Conservation (phyloP, 1,284 basidiomycete species). For the Laetiporus sulphureus region DNA sequence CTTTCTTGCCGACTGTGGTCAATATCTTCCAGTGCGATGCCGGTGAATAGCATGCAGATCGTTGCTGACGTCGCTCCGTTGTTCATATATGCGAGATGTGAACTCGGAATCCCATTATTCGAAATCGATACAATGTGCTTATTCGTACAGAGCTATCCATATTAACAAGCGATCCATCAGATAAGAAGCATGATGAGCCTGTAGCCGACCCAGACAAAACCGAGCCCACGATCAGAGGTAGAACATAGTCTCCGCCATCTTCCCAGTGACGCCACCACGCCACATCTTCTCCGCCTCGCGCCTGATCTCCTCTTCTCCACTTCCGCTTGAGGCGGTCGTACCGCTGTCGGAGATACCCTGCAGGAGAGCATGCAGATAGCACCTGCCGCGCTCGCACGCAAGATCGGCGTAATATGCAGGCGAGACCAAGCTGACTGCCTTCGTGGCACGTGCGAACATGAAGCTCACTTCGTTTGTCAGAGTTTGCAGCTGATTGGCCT, state of each 20-base stretch:
- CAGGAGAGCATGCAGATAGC: slow-evolving; percentile 63
- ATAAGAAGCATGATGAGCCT: too few relatives aligned
- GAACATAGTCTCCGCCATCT: slow-evolving; percentile 61
- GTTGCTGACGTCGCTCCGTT: too few relatives aligned
- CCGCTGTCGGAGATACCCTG: slow-evolving; percentile 42
- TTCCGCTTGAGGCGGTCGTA: slow-evolving; percentile 23
- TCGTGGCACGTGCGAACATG: slow-evolving; percentile 74
- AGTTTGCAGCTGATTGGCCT: slow-evolving; percentile 57
- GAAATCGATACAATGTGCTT: too few relatives aligned
- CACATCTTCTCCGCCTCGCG: slow-evolving; percentile 48
- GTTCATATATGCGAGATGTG: too few relatives aligned
- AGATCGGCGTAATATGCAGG: slow-evolving; percentile 74
- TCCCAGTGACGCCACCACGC: slow-evolving; percentile 49
- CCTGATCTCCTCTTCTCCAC: slow-evolving; percentile 42
- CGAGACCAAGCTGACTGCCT: slow-evolving; percentile 72
- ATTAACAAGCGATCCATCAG: too few relatives aligned
- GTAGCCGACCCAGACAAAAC: too few relatives aligned
- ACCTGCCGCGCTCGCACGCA: slow-evolving; percentile 71
- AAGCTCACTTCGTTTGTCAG: slow-evolving; percentile 59
- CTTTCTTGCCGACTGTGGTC: too few relatives aligned
- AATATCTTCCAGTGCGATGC: too few relatives aligned
- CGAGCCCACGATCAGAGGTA: slow-evolving; percentile 68
- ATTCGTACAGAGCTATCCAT: too few relatives aligned
- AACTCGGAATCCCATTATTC: too few relatives aligned
- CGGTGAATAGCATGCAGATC: too few relatives aligned